Conservation (phyloP, 352 stramenopile species). For the Globisporangium nunn region DNA sequence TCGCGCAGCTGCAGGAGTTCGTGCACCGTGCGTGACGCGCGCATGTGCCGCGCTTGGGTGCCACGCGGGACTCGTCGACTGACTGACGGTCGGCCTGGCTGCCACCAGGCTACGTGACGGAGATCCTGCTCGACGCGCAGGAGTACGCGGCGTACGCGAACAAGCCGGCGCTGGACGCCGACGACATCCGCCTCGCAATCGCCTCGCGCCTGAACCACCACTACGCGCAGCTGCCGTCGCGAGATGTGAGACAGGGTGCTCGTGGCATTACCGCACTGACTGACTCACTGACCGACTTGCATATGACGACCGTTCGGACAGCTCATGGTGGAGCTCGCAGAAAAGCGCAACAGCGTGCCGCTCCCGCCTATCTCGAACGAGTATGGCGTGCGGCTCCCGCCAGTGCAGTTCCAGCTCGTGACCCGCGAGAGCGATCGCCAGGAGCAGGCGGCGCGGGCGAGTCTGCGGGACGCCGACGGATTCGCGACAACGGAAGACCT, state of each 20-base stretch:
- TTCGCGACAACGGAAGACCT: constrained; percentile 13
- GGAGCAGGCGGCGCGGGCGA: constrained; percentile 12
- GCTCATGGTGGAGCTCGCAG: constrained; percentile 82
- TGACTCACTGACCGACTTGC: neutral
- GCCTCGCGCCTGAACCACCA: constrained; percentile 72
- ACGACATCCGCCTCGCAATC: constrained; percentile 76
- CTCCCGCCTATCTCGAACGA: constrained; percentile 75
- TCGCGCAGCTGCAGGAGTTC: constrained; percentile 79
- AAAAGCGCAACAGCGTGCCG: constrained; percentile 77
- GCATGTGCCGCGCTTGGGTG: neutral
- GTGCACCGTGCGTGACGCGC: constrained; percentile 50
- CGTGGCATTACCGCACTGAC: neutral
- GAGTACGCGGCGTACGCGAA: constrained; percentile 76
- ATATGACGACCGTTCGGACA: constrained; percentile 9
- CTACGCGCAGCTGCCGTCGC: constrained; percentile 63
- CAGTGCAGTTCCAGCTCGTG: constrained; percentile 58
- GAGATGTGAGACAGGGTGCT: constrained; percentile 32
- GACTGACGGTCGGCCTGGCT: no score
- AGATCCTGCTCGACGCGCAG: constrained; percentile 80
- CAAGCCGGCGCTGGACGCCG: constrained; percentile 67
- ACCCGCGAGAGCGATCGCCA: constrained; percentile 66
- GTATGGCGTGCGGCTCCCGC: constrained; percentile 74
- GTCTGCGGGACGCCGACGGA: constrained; percentile 1
- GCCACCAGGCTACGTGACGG: constrained; percentile 59
- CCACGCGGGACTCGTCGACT: no score